These are phyloP conservation scores for Alternaria gansuensis DNA, from an alignment of 2,329 filamentous ascomycete genomes.

Conservation along the genomic window DNA sequence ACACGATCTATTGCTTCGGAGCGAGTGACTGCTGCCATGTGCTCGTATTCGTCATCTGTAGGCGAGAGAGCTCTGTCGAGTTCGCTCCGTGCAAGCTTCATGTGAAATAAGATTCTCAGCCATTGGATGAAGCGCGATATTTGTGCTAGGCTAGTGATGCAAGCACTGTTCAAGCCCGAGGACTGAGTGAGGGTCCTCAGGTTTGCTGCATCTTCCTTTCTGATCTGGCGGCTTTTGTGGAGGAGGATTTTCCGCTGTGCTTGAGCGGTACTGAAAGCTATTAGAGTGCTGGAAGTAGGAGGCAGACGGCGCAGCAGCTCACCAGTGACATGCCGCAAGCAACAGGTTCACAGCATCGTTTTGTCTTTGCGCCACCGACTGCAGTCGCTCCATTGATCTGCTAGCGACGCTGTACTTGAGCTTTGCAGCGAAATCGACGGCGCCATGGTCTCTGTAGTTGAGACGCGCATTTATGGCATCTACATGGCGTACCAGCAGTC, in stretches of 20 bases:
- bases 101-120: conserved; percentile 41
- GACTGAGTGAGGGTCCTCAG: conserved; percentile 44
- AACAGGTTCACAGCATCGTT: conserved; percentile 47
- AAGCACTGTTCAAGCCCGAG: conserved; percentile 42
- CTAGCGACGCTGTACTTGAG: conserved; percentile 45
- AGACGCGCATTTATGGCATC: conserved; percentile 40
- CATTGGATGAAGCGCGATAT: conserved; percentile 49
- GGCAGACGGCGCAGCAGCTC: conserved; percentile 8
- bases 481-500: conserved; percentile 42
- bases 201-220: conserved; percentile 43
- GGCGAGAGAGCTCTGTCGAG: conserved; percentile 28
- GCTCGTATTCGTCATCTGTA: conserved; percentile 45
- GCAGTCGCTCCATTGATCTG: conserved; percentile 45
- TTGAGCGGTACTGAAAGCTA: conserved; percentile 43
- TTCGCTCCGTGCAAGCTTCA: conserved; percentile 36
- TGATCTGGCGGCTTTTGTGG: conserved; percentile 50
- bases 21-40: conserved; percentile 43
- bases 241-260: conserved; percentile 51
- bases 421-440: conserved; percentile 46
- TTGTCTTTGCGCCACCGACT: conserved; percentile 45
- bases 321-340: conserved; percentile 47
- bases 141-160: conserved; percentile 41
- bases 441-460: conserved; percentile 43
- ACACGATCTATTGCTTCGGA: conserved; percentile 50
- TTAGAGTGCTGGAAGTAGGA: conserved; percentile 26